These are phyloP conservation scores for Aspergillus ochraceus DNA, from an alignment of 2,329 filamentous ascomycete species.

Conservation along the genomic window DNA sequence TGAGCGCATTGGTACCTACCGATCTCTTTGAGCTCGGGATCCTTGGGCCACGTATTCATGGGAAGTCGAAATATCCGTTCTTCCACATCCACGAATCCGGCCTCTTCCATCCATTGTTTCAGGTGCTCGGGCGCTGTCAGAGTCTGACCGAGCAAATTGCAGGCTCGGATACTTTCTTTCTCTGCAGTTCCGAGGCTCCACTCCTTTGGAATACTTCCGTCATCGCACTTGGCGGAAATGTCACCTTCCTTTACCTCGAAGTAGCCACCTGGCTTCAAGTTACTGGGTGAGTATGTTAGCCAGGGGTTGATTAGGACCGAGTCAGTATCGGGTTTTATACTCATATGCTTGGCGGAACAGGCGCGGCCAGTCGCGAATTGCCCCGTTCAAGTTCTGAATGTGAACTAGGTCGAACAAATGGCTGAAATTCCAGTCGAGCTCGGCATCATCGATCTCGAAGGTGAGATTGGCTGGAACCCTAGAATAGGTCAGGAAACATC, in stretches of 20 bases:
- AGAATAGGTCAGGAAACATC: too few relatives aligned
- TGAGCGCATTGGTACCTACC: neutral
- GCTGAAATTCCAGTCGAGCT: neutral
- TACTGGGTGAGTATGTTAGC: neutral
- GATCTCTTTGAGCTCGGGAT: neutral
- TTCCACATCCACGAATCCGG: neutral
- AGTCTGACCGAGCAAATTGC: neutral
- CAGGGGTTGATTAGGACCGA: neutral
- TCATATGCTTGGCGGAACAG: neutral
- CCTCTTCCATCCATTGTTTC: neutral
- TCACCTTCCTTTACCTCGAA: neutral
- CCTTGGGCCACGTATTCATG: neutral
- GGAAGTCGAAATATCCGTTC: neutral
- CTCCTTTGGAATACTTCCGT: neutral
- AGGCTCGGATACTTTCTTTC: neutral
- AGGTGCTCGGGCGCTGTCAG: neutral
- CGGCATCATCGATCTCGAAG: neutral
- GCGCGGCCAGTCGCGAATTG: neutral
- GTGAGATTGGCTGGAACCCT: neutral
- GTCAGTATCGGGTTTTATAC: neutral
- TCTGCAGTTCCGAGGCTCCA: neutral
- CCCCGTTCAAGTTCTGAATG: neutral
- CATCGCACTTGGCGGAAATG: neutral
- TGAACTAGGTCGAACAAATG: neutral
- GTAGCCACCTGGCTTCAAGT: neutral